A percentile compares a stretch with the other conserved stretches of the same genome.
Evolutionary conservation across 1,284 basidiomycete genomes (phyloP).

Genomic region (Tylopilus orsonianus): DNA sequence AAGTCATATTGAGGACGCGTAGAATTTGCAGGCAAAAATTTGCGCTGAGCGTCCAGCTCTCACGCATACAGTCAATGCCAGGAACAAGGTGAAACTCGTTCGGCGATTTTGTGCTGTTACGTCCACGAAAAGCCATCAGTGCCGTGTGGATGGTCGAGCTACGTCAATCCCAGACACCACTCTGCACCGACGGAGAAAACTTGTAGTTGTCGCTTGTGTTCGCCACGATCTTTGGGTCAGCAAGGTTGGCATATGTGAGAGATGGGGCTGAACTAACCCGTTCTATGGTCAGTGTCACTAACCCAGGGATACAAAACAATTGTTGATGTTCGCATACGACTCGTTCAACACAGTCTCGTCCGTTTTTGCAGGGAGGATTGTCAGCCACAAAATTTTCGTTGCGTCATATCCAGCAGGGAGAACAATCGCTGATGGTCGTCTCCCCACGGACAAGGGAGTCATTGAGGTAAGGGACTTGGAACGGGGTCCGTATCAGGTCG

Average conservation of each 20-base stretch:
- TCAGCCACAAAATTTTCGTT: conserved; percentile 49
- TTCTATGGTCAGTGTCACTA: not conserved
- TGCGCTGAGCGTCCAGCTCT: not conserved
- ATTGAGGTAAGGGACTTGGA: conserved; percentile 49
- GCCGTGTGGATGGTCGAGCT: conserved; percentile 56
- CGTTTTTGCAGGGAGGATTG: conserved; percentile 50
- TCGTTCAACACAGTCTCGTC: conserved; percentile 49
- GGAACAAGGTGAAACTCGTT: conserved; percentile 40
- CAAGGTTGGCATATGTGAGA: conserved; percentile 45
- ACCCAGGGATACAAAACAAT: not conserved
- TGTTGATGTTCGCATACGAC: conserved; percentile 45
- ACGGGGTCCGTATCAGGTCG: conserved; percentile 55
- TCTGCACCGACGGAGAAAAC: conserved; percentile 51
- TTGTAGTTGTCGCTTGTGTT: conserved; percentile 37
- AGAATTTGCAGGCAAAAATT: not conserved
- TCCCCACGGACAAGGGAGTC: conserved; percentile 46
- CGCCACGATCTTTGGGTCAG: conserved; percentile 48
- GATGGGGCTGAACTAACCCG: conserved; percentile 49
- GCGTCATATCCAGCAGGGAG: conserved; percentile 43
- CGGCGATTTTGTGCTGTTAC: conserved; percentile 37
- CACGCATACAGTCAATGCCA: not conserved
- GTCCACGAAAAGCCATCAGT: conserved; percentile 57
- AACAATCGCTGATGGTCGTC: conserved; percentile 43
- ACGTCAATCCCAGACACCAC: conserved; percentile 57
- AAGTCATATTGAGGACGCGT: too few relatives aligned